Evolutionary conservation across 331 rosid genomes (phyloP).

Genomic region (Quercus lobata): DNA sequence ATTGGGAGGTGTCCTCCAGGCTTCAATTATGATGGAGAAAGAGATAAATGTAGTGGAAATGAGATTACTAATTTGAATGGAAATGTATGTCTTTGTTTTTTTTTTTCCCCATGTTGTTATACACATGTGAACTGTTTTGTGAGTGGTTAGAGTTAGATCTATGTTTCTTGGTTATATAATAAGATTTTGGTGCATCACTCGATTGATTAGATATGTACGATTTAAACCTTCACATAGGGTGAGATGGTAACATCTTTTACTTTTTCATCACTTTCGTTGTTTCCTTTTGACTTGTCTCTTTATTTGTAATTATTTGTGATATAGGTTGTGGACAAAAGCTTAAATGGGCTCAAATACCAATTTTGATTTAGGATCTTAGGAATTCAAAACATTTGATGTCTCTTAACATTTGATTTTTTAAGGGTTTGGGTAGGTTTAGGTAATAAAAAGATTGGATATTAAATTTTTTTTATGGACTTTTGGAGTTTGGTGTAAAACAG

Average conservation of each 20-base stretch:
- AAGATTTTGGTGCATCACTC: background rate
- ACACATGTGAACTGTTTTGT: conserved; percentile 8
- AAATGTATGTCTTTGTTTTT: conserved; percentile 37
- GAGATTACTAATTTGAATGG: conserved; percentile 37
- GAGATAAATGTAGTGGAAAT: conserved; percentile 26
- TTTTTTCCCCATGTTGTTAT: background rate
- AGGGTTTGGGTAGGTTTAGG: no score
- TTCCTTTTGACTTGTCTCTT: background rate
- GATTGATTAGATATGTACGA: background rate
- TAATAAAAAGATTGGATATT: no score
- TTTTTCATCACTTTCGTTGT: background rate
- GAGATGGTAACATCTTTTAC: background rate
- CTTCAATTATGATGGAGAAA: conserved; percentile 32
- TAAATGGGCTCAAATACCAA: no score
- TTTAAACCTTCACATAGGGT: background rate
- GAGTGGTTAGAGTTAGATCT: background rate
- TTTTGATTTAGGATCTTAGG: no score
- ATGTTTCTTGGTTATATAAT: background rate
- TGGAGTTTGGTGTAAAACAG: no score
- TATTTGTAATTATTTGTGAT: background rate
- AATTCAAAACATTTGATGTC: no score
- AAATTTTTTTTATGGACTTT: no score
- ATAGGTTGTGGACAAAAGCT: no score
- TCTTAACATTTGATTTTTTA: no score
- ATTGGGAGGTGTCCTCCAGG: conserved; percentile 32